Base-by-base conservation (phyloP, 2,329 filamentous ascomycete genomes). In the Diaporthe sp. region DNA sequence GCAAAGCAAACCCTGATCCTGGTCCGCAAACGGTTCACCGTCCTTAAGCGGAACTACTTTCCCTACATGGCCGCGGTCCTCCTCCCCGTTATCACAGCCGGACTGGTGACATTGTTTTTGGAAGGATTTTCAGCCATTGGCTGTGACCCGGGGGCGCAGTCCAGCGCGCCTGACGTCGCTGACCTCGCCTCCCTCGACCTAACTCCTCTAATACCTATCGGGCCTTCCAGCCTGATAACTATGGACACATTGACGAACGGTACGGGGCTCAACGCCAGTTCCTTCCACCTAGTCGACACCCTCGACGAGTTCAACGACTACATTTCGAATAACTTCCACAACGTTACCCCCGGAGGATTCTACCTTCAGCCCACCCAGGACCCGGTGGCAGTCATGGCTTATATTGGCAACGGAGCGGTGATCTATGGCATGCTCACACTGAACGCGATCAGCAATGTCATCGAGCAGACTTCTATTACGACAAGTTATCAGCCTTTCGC, bases 61-160 rank as follows among this genome's bases (percentile, higher is more conserved):
- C 93, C 95, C 0, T 95, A 95, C 73, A 80, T 92, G 10, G 91
- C 92, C 3, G 95, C 94, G 0, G 87, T 97, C 50, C 77, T 95
- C 0, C 90, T 98, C 17, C 96, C 96, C 0, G 89, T 98, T 70
- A 86, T 95, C 72, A 94, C 94, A 1, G 93, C 94, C 25, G 94
- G 92, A 0, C 84, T 98, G 22, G 94, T 95, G 0, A 94, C 93
- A 4, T 86, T 97, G 2, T 96, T 96, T 78, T 85, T 98, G 10
- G 87, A 89, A 56, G 83, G 85, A 32, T 75, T 71, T 5, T 61
- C 91, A 91, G 77, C 78, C 81, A 85, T 82, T 0, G 86, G 85
- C 3, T 94, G 92, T 79, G 84, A 86, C 22, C 88, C 89, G 1
- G 80, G 81, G 0, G 85, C 87, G 2, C 84, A 86, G 61, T 79